These are phyloP conservation scores for Zymoseptoria pseudotritici DNA, from an alignment of 2,329 filamentous ascomycete species.

Conservation along the genomic window DNA sequence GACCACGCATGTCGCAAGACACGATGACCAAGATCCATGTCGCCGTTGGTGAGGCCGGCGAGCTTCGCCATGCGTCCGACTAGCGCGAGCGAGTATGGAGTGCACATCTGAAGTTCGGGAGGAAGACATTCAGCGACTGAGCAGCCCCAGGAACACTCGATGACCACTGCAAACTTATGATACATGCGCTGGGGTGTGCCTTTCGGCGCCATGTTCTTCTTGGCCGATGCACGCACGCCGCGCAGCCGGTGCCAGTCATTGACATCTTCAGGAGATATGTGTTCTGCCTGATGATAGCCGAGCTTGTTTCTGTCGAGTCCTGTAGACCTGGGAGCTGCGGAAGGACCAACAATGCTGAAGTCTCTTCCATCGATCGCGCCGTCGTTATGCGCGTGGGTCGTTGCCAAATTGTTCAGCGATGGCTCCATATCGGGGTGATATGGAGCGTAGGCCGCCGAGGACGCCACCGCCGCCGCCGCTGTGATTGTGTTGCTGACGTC, in stretches of 20 bases:
- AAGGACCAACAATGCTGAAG: background rate
- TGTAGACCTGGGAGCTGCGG: background rate
- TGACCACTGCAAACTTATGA: background rate
- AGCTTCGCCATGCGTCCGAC: background rate
- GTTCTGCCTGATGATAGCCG: background rate
- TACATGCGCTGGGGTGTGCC: background rate
- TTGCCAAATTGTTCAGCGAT: background rate
- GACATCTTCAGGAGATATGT: background rate
- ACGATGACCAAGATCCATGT: background rate
- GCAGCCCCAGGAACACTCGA: background rate
- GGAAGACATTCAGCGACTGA: conserved; percentile 1
- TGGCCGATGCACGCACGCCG: background rate
- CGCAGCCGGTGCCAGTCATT: background rate
- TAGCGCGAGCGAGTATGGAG: conserved; percentile 5
- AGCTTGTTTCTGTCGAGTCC: background rate
- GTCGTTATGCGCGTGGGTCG: background rate
- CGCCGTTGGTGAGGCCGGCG: background rate
- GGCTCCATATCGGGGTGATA: background rate
- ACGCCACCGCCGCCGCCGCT: too few species aligned
- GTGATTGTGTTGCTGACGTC: background rate
- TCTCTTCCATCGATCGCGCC: background rate
- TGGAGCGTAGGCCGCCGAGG: background rate
- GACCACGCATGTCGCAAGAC: background rate
- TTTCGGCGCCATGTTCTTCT: background rate
- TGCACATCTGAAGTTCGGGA: background rate